phyloP scores from a whole-genome alignment of 257 asterid species.

The Buddleja alternifolia region DNA sequence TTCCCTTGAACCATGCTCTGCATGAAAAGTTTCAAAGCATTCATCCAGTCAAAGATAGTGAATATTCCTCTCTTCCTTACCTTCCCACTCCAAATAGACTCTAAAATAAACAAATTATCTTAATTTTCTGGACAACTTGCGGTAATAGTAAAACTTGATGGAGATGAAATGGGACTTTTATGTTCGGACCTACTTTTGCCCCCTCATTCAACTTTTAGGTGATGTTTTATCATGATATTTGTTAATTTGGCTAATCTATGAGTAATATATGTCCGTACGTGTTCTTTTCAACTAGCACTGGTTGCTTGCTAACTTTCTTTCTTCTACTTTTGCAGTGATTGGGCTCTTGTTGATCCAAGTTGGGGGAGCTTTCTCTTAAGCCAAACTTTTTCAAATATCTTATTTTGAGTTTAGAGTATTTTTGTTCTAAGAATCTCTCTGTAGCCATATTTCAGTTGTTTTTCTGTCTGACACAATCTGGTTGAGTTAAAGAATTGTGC shows the following conservation, averaged over 20 bases:
- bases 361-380: constrained; percentile 9
- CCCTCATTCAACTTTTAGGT: background rate
- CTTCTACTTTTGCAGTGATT: constrained; percentile 28
- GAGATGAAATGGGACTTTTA: background rate
- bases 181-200: background rate
- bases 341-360: constrained; percentile 17
- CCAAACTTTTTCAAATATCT: background rate
- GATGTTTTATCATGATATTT: background rate
- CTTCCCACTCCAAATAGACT: background rate
- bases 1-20: background rate
- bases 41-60: too few species aligned
- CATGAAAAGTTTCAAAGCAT: background rate
- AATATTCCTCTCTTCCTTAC: background rate
- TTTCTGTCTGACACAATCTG: background rate
- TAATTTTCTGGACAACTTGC: background rate
- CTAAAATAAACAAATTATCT: background rate
- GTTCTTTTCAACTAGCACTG: background rate
- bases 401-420: constrained; percentile 19
- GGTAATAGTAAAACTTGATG: background rate
- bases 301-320: background rate
- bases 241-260: background rate
- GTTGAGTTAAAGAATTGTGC: background rate
- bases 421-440: background rate
- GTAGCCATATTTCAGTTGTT: constrained; percentile 21
- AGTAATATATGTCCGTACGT: too few species aligned